Evolutionary conservation across 805 yeast genomes (phyloP), one percentile per base, ranked within the genome.

Genomic region (Ogataea methylovora): DNA sequence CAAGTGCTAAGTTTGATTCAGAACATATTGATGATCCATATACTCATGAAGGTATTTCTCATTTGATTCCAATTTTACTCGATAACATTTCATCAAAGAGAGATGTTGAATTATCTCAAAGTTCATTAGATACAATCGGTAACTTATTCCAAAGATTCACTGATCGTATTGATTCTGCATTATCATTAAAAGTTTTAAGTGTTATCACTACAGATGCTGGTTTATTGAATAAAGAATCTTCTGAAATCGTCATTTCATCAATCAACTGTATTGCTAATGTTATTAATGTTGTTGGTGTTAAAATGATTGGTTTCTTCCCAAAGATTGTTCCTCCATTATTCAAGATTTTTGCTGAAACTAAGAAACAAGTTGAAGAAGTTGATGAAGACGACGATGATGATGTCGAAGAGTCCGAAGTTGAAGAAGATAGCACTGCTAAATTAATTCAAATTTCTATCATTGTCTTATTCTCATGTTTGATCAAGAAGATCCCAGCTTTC

Each of bases 401-500:
- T 7, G 46, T 47, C 6, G 42, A 37, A 6, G 38, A 37, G 22
- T 34, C 29, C n/a, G 39, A 37, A 19, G 22, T 34, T 8, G 47
- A 42, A 7, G 29, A 34, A 12, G 54, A 52, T 24, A 55, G 46
- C 19, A 43, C 58, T 3, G 43, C 61, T 8, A 46, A 54, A 30
- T 54, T 75, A 38, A 52, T 86, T 24, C 92, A 86, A 52, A 65
- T 84, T 12, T 74, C 97, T 0, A 69, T 80, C 12, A 59, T 85
- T 38, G 71, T 85, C 24, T 63, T 90, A 29, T 67, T 84, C 36
- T 77, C 95, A 5, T 73, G 87, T 29, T 66, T 85, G 49, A 63
- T 88, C 32, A 84, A 80, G 58, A 77, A 84, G 46, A 78, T 92
- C 44, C 97, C 98, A 24, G 79, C 84, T 9, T 90, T 90, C 52